Evolutionary conservation across 2,329 filamentous ascomycete species (phyloP), one percentile per base, ranked within the genome.

Genomic region (Drechslerella coelobrocha): DNA sequence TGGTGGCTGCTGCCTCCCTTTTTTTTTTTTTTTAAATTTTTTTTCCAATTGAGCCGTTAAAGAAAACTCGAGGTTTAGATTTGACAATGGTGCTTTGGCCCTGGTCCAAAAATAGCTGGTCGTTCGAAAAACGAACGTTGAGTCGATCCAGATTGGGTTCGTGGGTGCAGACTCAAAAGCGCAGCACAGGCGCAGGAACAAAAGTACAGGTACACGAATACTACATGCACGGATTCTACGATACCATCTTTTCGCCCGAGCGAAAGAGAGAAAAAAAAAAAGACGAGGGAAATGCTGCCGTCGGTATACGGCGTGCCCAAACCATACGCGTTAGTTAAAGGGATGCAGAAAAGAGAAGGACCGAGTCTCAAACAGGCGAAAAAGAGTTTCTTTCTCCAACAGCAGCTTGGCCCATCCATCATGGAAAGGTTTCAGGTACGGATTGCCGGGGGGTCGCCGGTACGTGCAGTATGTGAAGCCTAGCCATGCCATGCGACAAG

Each of bases 351-450:
- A 39, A 39, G 12, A 39, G 34, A n/a, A 39, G 17, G 34, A n/a
- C 34, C 34, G 34, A 6, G 34, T 39, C 34, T n/a, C 17, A n/a
- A 39, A 39, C 34, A 39, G 34, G 34, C 34, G 34, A 39, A 29
- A 14, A n/a, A 27, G n/a, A 8, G n/a, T 43, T 55, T 55, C 39
- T 56, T 24, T 53, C 34, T 45, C 29, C 43, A 37, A n/a, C 17
- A 48, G 43, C 17, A 48, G 23, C 17, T 23, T 9, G 17, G 31
- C n/a, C 31, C 31, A n/a, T 37, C 31, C 31, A 37, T 10, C 41
- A 37, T 50, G 23, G 19, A 56, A 61, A 69, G 57, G 65, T 69
- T 69, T 69, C 65, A 69, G 65, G 65, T 62, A 69, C 65, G 65
- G 57, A 69, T 69, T 68, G 37, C 65, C 47, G 57, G 65, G 65